A percentile compares a stretch with the other conserved stretches of the same genome.
These are phyloP conservation scores for Xylaria digitata DNA, from an alignment of 2,329 filamentous ascomycete genomes.

Conservation along the genomic window DNA sequence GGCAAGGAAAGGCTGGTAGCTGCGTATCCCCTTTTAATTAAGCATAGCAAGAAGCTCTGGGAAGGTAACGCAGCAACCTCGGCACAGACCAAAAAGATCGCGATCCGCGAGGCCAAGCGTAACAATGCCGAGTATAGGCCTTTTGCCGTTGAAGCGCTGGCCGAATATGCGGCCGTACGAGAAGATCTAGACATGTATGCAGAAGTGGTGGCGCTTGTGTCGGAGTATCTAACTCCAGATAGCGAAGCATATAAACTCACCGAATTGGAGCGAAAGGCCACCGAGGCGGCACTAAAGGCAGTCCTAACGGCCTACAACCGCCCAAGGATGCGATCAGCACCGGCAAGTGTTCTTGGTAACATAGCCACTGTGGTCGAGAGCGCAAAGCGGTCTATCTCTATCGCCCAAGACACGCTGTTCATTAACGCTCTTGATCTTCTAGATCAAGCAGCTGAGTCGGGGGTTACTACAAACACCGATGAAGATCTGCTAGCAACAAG, in stretches of 20 bases:
- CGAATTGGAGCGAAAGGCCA: conserved; percentile 57
- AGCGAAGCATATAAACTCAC: conserved; percentile 57
- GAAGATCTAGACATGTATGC: conserved; percentile 76
- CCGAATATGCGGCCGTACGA: conserved; percentile 75
- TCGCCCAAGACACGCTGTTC: conserved; percentile 66
- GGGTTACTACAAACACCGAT: conserved; percentile 29
- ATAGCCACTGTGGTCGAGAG: conserved; percentile 55
- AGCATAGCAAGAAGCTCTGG: conserved; percentile 70
- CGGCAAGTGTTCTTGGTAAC: conserved; percentile 54
- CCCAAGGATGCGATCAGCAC: conserved; percentile 52
- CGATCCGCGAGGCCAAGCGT: conserved; percentile 86
- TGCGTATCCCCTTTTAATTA: conserved; percentile 81
- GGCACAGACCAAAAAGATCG: conserved; percentile 81
- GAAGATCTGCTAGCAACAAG: conserved; percentile 44
- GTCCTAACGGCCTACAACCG: conserved; percentile 63
- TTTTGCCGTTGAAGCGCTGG: conserved; percentile 77
- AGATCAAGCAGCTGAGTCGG: conserved; percentile 52
- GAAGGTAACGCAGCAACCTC: conserved; percentile 63
- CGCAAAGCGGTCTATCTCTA: conserved; percentile 51
- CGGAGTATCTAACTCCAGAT: conserved; percentile 68
- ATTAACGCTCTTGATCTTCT: conserved; percentile 61
- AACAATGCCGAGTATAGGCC: conserved; percentile 88
- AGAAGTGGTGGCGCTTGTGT: conserved; percentile 73
- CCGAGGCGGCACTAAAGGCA: conserved; percentile 63
- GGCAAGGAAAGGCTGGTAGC: conserved; percentile 88